phyloP scores from a whole-genome alignment of 768 basidiomycete genomes.

The Termitomyces bulborhizus region DNA sequence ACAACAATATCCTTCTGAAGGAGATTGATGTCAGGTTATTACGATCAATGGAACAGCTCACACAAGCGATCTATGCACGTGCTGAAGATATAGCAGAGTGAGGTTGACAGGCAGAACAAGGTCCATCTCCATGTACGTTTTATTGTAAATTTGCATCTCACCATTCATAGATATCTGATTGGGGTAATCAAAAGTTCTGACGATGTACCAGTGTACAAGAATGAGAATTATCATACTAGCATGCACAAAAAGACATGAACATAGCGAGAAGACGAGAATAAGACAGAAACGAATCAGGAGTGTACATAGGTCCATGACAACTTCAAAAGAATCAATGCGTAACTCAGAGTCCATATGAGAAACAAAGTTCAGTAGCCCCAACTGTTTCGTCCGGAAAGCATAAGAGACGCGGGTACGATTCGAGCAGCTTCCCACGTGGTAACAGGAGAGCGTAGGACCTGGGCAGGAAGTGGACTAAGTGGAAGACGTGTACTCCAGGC shows the following conservation, averaged over 20 bases:
- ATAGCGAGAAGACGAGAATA: not conserved
- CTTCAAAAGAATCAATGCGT: not conserved
- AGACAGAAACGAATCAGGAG: not conserved
- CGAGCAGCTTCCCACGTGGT: not conserved
- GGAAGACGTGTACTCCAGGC: slow-evolving; percentile 24
- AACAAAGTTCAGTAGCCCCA: slow-evolving; percentile 9
- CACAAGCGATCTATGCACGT: not conserved
- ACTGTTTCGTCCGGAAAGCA: not conserved
- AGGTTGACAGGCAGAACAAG: not conserved
- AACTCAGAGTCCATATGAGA: not conserved
- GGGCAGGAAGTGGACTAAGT: not conserved
- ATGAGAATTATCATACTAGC: not conserved
- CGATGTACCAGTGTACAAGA: not conserved
- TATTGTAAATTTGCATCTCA: not conserved
- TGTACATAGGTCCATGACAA: not conserved
- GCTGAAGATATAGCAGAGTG: not conserved
- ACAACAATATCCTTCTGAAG: not conserved
- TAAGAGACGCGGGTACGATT: not conserved
- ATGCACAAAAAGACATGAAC: not conserved
- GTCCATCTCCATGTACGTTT: not conserved
- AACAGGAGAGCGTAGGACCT: not conserved
- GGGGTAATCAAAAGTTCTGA: no score
- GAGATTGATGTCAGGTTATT: not conserved
- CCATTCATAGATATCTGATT: not conserved
- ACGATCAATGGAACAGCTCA: not conserved